Base-by-base conservation (phyloP, 2,329 filamentous ascomycete genomes). In the Falciphora oryzae region DNA sequence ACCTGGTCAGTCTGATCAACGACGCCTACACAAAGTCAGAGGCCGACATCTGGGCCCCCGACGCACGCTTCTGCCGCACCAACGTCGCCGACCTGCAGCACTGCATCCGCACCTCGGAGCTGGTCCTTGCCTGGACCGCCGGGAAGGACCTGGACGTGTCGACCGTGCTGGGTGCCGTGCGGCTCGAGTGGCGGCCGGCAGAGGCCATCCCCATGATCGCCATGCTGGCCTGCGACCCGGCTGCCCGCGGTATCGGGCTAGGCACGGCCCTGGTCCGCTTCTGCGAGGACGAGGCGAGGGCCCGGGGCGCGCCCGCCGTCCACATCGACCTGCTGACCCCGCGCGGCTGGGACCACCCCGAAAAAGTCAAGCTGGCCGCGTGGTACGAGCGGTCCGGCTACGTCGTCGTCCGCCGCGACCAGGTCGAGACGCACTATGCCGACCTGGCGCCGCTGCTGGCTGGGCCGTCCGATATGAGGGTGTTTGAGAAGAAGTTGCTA, bases 301-400 rank as follows among this genome's bases (percentile, higher is more conserved):
- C 27, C 4, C 57, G 59, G 16, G 65, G 65, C 2, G 67, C 53
- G 18, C 31, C 27, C 25, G 29, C 31, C 31, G 67, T 67, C 56
- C 70, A 69, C 25, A 65, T 75, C 14, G 70, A 74, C 59, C 64
- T 75, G 25, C 67, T 75, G 8, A 65, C 70, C 3, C 72, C 72
- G 1, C 62, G 67, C 16, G 68, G 66, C 28, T 69, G 69, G 67
- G 65, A 70, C 38, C 71, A 73, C 59, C 66, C 53, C 6, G 70
- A 70, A 56, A 74, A 75, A 67, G 64, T 44, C 25, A 66, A 70
- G 32, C 64, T 74, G 57, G 66, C 67, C 29, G 64, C n/a, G 13
- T 75, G 73, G 73, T 75, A 74, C 53, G 63, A 63, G n/a, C 65
- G 69, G 5, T 57, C 70, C 44, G 73, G 74, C 0, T 75, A 74